Evolutionary conservation across 129 eudicot genomes (phyloP).

Genomic region (Deinandra increscens): DNA sequence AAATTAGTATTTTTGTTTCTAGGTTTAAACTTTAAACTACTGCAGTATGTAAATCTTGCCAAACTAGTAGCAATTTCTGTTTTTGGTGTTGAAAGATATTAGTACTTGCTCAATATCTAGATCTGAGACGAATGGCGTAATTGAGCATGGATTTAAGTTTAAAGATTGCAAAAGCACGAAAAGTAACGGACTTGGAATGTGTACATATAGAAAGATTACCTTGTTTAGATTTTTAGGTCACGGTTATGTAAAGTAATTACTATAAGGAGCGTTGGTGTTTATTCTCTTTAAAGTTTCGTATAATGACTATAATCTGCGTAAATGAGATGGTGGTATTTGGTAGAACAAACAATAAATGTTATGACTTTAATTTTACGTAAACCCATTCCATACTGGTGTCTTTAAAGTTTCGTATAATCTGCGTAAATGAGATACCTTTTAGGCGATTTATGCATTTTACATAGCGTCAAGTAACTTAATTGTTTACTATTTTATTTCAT

Average conservation of each 20-base stretch:
- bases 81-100: not conserved
- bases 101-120: not conserved
- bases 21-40: slow-evolving; percentile 5
- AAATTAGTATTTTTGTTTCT: not conserved
- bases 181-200: slow-evolving; percentile 7
- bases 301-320: not conserved
- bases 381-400: not conserved
- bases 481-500: not conserved
- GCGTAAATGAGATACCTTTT: slow-evolving; percentile 14
- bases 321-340: not conserved
- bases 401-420: too few species aligned
- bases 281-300: not conserved
- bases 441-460: not conserved
- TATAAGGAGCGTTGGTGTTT: not conserved
- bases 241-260: not conserved
- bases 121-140: not conserved
- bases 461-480: not conserved
- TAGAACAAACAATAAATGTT: slow-evolving; percentile 13
- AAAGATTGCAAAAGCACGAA: not conserved
- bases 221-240: not conserved
- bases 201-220: not conserved
- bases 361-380: not conserved
- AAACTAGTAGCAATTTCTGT: not conserved
- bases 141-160: slow-evolving; percentile 11
- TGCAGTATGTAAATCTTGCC: not conserved